Evolutionary conservation across 2,329 filamentous ascomycete genomes (phyloP).

Genomic region (Sclerotinia nivalis): DNA sequence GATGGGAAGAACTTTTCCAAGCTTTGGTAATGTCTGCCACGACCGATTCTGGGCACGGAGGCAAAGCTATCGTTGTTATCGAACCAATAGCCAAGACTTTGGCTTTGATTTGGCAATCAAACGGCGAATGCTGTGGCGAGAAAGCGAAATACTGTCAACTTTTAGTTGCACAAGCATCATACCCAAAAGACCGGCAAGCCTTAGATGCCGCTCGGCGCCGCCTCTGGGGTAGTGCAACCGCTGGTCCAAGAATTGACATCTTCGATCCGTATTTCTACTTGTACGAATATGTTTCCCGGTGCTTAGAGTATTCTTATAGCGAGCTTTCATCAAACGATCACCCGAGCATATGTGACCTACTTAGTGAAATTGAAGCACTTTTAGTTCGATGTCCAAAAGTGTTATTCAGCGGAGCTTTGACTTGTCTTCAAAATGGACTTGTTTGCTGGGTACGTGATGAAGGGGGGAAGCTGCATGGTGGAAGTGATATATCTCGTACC

Average conservation of each 20-base stretch:
- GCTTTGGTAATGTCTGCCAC: slow-evolving; percentile 57
- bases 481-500: slow-evolving; percentile 46
- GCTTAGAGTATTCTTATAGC: slow-evolving; percentile 54
- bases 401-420: slow-evolving; percentile 46
- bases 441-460: slow-evolving; percentile 64
- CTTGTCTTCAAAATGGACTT: slow-evolving; percentile 63
- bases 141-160: slow-evolving; percentile 40
- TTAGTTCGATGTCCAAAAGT: slow-evolving; percentile 45
- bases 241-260: slow-evolving; percentile 45
- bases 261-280: slow-evolving; percentile 67
- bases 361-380: slow-evolving; percentile 44
- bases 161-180: slow-evolving; percentile 44
- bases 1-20: slow-evolving; percentile 56
- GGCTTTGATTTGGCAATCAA: slow-evolving; percentile 42
- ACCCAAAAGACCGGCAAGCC: slow-evolving; percentile 61
- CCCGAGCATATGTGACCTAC: slow-evolving; percentile 52
- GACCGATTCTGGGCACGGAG: slow-evolving; percentile 66
- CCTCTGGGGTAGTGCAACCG: slow-evolving; percentile 61
- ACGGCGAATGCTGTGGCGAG: slow-evolving; percentile 22
- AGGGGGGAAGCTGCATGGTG: slow-evolving; percentile 46
- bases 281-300: slow-evolving; percentile 58
- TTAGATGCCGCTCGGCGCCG: slow-evolving; percentile 64
- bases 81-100: slow-evolving; percentile 68
- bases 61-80: slow-evolving; percentile 64
- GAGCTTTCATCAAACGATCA: slow-evolving; percentile 45